A percentile compares a stretch with the other conserved stretches of the same genome.
These are phyloP conservation scores for Sarocladium strictum DNA, from an alignment of 2,329 filamentous ascomycete species.

Conservation along the genomic window DNA sequence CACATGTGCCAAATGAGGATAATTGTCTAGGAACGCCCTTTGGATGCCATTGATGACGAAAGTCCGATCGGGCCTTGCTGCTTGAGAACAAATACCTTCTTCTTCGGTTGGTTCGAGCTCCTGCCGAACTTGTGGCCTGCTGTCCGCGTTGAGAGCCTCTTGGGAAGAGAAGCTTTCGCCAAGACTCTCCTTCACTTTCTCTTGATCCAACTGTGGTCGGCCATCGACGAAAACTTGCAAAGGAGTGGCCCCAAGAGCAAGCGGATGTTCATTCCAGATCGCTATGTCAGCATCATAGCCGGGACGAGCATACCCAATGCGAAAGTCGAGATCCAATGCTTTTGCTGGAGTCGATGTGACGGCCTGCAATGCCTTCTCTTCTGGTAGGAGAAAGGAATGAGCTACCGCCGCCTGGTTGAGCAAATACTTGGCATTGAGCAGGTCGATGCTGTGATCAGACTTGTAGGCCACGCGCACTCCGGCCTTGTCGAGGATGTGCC, in stretches of 20 bases:
- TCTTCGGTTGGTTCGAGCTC: neutral
- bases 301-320: slow-evolving; percentile 35
- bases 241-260: slow-evolving; percentile 37
- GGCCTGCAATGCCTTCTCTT: slow-evolving; percentile 33
- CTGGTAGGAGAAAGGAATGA: slow-evolving; percentile 32
- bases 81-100: neutral
- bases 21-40: neutral
- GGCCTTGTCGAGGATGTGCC: slow-evolving; percentile 32
- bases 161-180: slow-evolving; percentile 4
- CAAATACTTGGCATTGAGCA: slow-evolving; percentile 32
- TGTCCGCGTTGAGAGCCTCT: neutral
- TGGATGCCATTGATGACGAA: neutral
- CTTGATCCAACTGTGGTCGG: slow-evolving; percentile 25
- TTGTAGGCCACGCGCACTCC: slow-evolving; percentile 37
- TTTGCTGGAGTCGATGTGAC: slow-evolving; percentile 40
- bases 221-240: slow-evolving; percentile 44
- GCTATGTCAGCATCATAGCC: slow-evolving; percentile 19
- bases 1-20: neutral
- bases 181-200: slow-evolving; percentile 28
- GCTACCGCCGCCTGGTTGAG: slow-evolving; percentile 34
- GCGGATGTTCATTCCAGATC: slow-evolving; percentile 39
- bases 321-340: slow-evolving; percentile 34
- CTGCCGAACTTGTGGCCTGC: neutral
- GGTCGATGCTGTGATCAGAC: slow-evolving; percentile 29
- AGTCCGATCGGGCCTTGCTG: neutral